phyloP scores from a whole-genome alignment of 2,329 filamentous ascomycete genomes.

The Paracamarosporium sp. region DNA sequence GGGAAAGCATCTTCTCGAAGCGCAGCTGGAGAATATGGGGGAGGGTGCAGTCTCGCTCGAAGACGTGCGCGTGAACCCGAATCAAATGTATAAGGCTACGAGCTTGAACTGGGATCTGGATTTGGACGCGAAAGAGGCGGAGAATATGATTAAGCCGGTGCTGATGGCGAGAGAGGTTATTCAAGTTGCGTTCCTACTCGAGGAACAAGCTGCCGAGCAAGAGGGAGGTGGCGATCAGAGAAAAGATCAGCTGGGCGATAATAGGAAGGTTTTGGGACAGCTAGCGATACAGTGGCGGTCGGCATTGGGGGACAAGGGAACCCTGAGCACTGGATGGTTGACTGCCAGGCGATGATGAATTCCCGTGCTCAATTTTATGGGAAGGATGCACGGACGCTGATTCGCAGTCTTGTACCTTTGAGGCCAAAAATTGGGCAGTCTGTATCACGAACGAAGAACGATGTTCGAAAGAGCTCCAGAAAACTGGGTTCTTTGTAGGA shows the following conservation, averaged over 20 bases:
- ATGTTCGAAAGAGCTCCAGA: not conserved
- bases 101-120: constrained; percentile 63
- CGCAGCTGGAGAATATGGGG: constrained; percentile 93
- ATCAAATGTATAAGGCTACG: constrained; percentile 59
- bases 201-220: constrained; percentile 58
- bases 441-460: too few species aligned
- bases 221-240: constrained; percentile 51
- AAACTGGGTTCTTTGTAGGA: not conserved
- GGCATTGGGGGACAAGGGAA: constrained; percentile 87
- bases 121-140: constrained; percentile 33
- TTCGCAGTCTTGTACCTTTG: too few species aligned
- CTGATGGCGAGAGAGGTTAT: constrained; percentile 68
- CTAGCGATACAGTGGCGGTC: constrained; percentile 88
- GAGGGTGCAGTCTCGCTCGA: constrained; percentile 84
- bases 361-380: not conserved
- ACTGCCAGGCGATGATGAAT: constrained; percentile 42
- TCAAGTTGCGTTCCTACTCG: constrained; percentile 69
- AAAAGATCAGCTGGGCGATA: constrained; percentile 33
- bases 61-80: constrained; percentile 56
- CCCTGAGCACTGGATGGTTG: constrained; percentile 84
- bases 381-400: too few species aligned
- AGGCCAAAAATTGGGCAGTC: too few species aligned
- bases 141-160: constrained; percentile 49
- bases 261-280: constrained; percentile 74
- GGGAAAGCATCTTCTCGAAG: constrained; percentile 78